Evolutionary conservation across 2,329 filamentous ascomycete genomes (phyloP).

Genomic region (Bipolaris zeicola): DNA sequence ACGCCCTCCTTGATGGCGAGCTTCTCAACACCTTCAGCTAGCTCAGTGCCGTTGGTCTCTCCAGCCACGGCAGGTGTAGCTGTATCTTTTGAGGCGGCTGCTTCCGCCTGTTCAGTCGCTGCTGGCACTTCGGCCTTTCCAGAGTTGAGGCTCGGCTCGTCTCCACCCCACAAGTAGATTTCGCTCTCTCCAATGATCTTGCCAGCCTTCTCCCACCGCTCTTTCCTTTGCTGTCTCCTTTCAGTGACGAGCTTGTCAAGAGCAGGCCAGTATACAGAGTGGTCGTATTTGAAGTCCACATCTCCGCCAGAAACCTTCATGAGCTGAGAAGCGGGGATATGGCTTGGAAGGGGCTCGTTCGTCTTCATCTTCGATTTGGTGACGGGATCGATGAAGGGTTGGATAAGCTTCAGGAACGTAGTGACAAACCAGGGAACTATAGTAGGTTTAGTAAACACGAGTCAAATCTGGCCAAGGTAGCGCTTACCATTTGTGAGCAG

Average conservation of each 20-base stretch:
- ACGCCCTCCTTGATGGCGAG: constrained; percentile 33
- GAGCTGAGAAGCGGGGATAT: constrained; percentile 81
- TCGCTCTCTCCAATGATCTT: constrained; percentile 86
- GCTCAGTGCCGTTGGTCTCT: constrained; percentile 9
- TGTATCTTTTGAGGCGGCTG: neutral
- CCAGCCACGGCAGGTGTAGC: constrained; percentile 2
- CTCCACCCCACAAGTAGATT: constrained; percentile 79
- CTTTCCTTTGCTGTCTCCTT: constrained; percentile 65
- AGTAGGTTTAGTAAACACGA: constrained; percentile 5
- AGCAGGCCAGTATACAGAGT: constrained; percentile 86
- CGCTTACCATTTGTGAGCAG: constrained; percentile 83
- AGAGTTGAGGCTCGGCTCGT: constrained; percentile 34
- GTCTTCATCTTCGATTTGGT: constrained; percentile 96
- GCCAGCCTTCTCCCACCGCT: constrained; percentile 80
- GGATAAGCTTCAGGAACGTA: constrained; percentile 96
- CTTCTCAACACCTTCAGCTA: constrained; percentile 30
- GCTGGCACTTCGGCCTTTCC: constrained; percentile 8
- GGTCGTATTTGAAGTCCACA: constrained; percentile 90
- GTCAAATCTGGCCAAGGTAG: neutral
- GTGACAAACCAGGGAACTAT: constrained; percentile 87
- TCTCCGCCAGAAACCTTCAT: constrained; percentile 79
- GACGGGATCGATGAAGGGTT: constrained; percentile 92
- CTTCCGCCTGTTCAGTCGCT: neutral
- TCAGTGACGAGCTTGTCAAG: constrained; percentile 73
- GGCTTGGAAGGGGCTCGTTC: constrained; percentile 86